Conservation (phyloP, 768 basidiomycete genomes). For the Boletus subcaerulescens region DNA sequence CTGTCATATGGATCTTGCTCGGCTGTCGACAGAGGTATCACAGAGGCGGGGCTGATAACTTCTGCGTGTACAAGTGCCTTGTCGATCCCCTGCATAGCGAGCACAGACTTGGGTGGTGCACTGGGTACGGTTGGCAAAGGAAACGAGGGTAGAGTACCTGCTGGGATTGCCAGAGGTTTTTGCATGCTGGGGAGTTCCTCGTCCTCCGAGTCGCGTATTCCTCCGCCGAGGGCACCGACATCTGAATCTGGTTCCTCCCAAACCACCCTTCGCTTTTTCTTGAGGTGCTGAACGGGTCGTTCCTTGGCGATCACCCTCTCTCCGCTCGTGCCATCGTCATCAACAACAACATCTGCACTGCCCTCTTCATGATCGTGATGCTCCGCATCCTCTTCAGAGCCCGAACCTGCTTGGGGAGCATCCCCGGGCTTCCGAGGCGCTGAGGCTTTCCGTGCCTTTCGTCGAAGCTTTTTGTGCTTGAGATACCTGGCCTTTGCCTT, state of each 20-base stretch:
- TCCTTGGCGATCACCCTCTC: constrained; percentile 6
- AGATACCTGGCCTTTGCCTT: constrained; percentile 72
- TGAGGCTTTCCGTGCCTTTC: constrained; percentile 46
- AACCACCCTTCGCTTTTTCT: constrained; percentile 44
- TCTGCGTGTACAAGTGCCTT: constrained; percentile 67
- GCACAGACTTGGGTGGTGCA: constrained; percentile 65
- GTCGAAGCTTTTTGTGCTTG: constrained; percentile 65
- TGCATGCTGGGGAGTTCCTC: neutral
- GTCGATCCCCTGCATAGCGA: constrained; percentile 79
- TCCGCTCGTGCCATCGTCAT: constrained; percentile 4
- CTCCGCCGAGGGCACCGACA: neutral
- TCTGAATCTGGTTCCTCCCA: constrained; percentile 23
- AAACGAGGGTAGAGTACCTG: constrained; percentile 58
- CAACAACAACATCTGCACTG: constrained; percentile 21
- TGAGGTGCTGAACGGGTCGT: constrained; percentile 30
- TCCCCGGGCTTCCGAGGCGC: constrained; percentile 26
- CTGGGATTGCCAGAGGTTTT: constrained; percentile 13
- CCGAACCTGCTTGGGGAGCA: constrained; percentile 12
- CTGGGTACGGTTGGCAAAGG: constrained; percentile 64
- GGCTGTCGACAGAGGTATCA: constrained; percentile 41
- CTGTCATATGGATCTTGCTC: constrained; percentile 37
- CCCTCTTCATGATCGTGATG: constrained; percentile 11
- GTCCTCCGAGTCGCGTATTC: neutral
- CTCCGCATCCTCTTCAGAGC: constrained; percentile 26
- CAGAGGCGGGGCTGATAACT: constrained; percentile 54